A percentile compares a stretch with the other conserved stretches of the same genome.
Evolutionary conservation across 495 filamentous ascomycete species (phyloP).

Genomic region (Glarea lozoyensis): DNA sequence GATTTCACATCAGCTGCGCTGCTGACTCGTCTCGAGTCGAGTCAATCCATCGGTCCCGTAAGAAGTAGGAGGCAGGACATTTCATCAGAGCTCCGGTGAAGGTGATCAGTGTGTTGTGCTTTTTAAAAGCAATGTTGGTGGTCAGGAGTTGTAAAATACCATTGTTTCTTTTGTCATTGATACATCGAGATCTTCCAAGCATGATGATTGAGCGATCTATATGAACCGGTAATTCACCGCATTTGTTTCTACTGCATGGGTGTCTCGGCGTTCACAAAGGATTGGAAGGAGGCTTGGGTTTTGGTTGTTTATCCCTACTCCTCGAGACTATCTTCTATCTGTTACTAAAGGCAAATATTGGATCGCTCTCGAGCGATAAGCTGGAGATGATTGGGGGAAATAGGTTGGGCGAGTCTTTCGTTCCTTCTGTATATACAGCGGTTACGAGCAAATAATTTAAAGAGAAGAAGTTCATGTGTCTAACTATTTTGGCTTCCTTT

Average conservation of each 20-base stretch:
- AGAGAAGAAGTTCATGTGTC: no score
- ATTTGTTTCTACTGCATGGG: slow-evolving; percentile 18
- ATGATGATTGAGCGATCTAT: slow-evolving; percentile 25
- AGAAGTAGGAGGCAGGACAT: slow-evolving; percentile 14
- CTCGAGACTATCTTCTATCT: no score
- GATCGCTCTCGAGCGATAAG: no score
- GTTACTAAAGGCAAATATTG: no score
- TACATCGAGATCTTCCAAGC: slow-evolving; percentile 14
- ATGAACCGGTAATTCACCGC: slow-evolving; percentile 11
- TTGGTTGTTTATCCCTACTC: slow-evolving; percentile 1
- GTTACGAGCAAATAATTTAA: slow-evolving; percentile 14
- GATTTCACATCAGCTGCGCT: slow-evolving; percentile 87
- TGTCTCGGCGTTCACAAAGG: slow-evolving; percentile 10
- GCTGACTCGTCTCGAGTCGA: slow-evolving; percentile 74
- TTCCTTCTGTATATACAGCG: slow-evolving; percentile 20
- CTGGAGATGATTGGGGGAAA: slow-evolving; percentile 1
- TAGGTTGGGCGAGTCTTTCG: slow-evolving; percentile 1
- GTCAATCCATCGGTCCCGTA: slow-evolving; percentile 31
- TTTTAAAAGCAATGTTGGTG: neutral
- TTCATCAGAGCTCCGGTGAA: slow-evolving; percentile 7
- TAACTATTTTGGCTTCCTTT: no score
- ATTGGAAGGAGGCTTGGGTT: neutral
- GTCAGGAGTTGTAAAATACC: slow-evolving; percentile 16
- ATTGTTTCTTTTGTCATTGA: slow-evolving; percentile 16
- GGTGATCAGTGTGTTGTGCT: slow-evolving; percentile 1